A percentile compares a stretch with the other conserved stretches of the same genome.
phyloP scores from a whole-genome alignment of 1,284 basidiomycete genomes.

The Anthracocystis panici-leucophaei region DNA sequence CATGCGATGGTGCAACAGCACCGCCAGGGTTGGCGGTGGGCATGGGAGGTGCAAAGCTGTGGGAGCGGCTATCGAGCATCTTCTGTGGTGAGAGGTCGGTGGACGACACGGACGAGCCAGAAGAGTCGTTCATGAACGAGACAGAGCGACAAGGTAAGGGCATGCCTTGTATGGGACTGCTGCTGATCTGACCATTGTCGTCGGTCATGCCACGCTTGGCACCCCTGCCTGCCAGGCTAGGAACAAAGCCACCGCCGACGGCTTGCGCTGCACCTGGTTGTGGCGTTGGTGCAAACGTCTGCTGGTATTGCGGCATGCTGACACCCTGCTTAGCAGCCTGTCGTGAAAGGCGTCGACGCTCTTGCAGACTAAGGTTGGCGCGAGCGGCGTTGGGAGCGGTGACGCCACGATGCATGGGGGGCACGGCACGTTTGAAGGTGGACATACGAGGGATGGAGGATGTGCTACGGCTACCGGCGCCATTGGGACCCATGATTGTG shows the following conservation, averaged over 20 bases:
- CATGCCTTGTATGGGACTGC: conserved; percentile 18
- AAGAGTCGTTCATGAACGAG: conserved; percentile 45
- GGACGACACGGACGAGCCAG: conserved; percentile 40
- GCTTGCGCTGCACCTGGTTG: conserved; percentile 3
- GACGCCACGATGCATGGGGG: conserved; percentile 27
- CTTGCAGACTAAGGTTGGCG: conserved; percentile 54
- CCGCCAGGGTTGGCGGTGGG: conserved; percentile 3
- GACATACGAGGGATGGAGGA: conserved; percentile 43
- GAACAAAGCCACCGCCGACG: conserved; percentile 1
- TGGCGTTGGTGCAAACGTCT: conserved; percentile 2
- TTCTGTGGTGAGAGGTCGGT: conserved; percentile 38
- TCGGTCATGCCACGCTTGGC: conserved; percentile 38
- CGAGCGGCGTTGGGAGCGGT: conserved; percentile 28
- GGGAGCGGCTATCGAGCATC: conserved; percentile 31
- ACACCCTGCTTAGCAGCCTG: conserved; percentile 40
- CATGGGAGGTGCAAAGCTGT: conserved; percentile 20
- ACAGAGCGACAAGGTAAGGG: conserved; percentile 31
- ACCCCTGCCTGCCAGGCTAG: conserved; percentile 31
- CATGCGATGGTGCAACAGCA: conserved; percentile 16
- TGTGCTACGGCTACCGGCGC: conserved; percentile 23
- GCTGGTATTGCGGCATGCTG: conserved; percentile 12
- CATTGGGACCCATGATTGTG: conserved; percentile 18
- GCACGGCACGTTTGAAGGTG: conserved; percentile 38
- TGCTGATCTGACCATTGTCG: conserved; percentile 30
- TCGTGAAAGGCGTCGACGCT: conserved; percentile 59